A percentile compares a stretch with the other conserved stretches of the same genome.
Conservation (phyloP, 169 alveolate species). For the Plasmodium vivax region DNA sequence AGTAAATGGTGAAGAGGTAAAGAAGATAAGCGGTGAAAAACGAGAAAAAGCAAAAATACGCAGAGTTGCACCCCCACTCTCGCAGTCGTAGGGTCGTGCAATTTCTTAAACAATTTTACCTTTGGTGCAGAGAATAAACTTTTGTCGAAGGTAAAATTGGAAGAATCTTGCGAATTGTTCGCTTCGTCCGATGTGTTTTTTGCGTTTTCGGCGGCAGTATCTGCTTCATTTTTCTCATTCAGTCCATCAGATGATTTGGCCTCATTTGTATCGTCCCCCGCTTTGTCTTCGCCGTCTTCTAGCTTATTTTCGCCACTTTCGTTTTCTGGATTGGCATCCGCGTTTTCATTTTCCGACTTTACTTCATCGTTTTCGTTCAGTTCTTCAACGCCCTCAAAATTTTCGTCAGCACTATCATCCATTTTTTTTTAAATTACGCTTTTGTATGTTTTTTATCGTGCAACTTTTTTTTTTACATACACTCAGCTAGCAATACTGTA, state of each 20-base stretch:
- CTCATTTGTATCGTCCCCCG: background rate
- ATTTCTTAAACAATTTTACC: slow-evolving; percentile 8
- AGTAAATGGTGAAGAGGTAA: background rate
- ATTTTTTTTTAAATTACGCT: slow-evolving; percentile 11
- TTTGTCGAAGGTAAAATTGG: slow-evolving; percentile 24
- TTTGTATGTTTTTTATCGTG: background rate
- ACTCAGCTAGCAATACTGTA: background rate
- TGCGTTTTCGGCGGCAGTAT: background rate
- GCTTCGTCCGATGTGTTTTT: background rate
- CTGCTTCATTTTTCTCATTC: slow-evolving; percentile 25
- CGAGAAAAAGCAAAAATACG: background rate
- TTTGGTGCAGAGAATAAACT: slow-evolving; percentile 41
- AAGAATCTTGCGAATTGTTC: background rate
- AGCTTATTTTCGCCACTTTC: background rate
- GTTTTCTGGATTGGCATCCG: background rate
- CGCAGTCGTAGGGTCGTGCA: background rate
- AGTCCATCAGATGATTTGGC: background rate
- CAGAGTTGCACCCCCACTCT: background rate
- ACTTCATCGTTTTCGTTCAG: background rate
- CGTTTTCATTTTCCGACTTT: background rate
- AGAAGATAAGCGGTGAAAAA: background rate
- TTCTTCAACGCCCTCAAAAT: slow-evolving; percentile 2
- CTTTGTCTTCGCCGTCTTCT: slow-evolving; percentile 11
- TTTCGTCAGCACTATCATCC: slow-evolving; percentile 25
- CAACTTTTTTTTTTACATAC: background rate